Conservation (phyloP, 352 stramenopile genomes). For the Elongisporangium anandrum region DNA sequence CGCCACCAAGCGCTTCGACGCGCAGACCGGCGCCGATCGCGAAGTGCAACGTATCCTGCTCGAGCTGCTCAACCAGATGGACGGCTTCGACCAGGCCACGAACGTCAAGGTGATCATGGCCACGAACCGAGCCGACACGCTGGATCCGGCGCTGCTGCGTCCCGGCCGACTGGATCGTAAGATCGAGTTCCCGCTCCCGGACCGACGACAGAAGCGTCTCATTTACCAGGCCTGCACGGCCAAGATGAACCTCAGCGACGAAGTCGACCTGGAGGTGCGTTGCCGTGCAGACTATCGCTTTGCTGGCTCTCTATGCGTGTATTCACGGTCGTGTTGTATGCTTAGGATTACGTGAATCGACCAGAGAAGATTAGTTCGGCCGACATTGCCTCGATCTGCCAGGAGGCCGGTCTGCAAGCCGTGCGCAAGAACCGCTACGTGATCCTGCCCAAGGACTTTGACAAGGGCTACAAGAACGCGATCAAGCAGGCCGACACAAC, state of each 20-base stretch:
- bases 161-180: slow-evolving; percentile 98
- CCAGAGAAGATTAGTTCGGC: slow-evolving; percentile 99
- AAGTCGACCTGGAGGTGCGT: slow-evolving; percentile 95
- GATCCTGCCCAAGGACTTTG: slow-evolving; percentile 99
- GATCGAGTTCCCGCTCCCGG: slow-evolving; percentile 99
- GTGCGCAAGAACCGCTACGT: slow-evolving; percentile 99
- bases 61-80: slow-evolving; percentile 99
- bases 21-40: slow-evolving; percentile 95
- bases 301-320: background rate
- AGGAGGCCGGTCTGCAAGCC: slow-evolving; percentile 98
- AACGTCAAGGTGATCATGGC: slow-evolving; percentile 99
- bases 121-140: slow-evolving; percentile 98
- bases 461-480: slow-evolving; percentile 99
- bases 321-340: background rate
- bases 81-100: slow-evolving; percentile 99
- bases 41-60: slow-evolving; percentile 99
- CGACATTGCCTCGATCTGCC: slow-evolving; percentile 98
- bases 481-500: slow-evolving; percentile 99
- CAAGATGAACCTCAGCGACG: slow-evolving; percentile 99
- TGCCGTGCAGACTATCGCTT: background rate
- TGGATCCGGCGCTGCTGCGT: slow-evolving; percentile 98
- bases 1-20: slow-evolving; percentile 99
- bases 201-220: slow-evolving; percentile 99
- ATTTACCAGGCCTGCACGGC: slow-evolving; percentile 99
- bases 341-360: slow-evolving; percentile 98